These are phyloP conservation scores for Colletotrichum lentis DNA, from an alignment of 2,329 filamentous ascomycete species.

Conservation along the genomic window DNA sequence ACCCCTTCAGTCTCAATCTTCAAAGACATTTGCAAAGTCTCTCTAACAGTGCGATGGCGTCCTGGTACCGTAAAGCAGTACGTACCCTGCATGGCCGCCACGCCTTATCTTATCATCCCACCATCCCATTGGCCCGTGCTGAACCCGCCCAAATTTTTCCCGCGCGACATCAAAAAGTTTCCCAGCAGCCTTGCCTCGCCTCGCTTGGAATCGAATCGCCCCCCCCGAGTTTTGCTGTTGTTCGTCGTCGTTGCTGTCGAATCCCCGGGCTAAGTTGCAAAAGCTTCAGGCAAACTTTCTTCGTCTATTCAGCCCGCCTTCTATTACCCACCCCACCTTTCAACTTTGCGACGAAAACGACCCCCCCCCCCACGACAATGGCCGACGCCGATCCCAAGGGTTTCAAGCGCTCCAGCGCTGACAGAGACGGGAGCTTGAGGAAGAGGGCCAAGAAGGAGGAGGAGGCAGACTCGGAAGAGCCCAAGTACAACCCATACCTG, in stretches of 20 bases:
- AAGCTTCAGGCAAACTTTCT: conserved; percentile 27
- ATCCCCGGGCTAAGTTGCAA: conserved; percentile 2
- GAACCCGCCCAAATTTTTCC: conserved; percentile 34
- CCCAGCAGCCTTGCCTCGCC: conserved; percentile 19
- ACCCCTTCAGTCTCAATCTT: not conserved
- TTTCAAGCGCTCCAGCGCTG: conserved; percentile 56
- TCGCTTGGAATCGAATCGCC: conserved; percentile 11
- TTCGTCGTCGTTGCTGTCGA: conserved; percentile 15
- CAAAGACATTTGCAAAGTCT: conserved; percentile 1
- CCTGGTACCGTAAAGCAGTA: not conserved
- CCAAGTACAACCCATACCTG: conserved; percentile 81
- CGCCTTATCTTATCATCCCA: conserved; percentile 36
- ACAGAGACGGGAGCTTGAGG: conserved; percentile 52
- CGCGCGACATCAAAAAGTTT: conserved; percentile 38
- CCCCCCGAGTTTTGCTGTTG: conserved; percentile 11
- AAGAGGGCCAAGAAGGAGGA: conserved; percentile 55
- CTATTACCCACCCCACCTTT: not conserved
- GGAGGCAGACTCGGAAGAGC: conserved; percentile 43
- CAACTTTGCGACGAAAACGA: not conserved
- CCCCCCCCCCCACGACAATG: conserved; percentile 45
- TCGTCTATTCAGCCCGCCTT: not conserved
- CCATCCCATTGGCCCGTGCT: conserved; percentile 26
- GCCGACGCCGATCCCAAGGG: conserved; percentile 48
- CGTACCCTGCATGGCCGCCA: conserved; percentile 3
- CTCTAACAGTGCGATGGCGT: not conserved